phyloP scores from a whole-genome alignment of 164 flowering plant species.

The Warburgia ugandensis region DNA sequence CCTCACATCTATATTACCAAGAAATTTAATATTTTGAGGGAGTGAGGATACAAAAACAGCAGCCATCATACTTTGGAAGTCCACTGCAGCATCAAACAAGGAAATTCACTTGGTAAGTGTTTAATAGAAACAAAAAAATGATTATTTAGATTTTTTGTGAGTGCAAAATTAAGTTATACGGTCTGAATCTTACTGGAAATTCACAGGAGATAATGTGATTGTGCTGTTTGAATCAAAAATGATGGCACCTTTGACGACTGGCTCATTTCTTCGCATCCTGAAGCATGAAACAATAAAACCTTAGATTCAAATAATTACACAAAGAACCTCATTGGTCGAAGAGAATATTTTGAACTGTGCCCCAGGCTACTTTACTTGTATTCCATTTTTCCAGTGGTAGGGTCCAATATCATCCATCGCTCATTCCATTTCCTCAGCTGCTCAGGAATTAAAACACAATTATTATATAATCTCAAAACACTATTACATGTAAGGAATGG shows the following conservation, averaged over 20 bases:
- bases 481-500: no score
- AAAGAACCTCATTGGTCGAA: no score
- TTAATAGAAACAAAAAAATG: not conserved
- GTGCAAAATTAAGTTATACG: not conserved
- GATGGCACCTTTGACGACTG: slow-evolving; percentile 76
- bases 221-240: slow-evolving; percentile 83
- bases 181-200: slow-evolving; percentile 70
- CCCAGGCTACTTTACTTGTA: slow-evolving; percentile 58
- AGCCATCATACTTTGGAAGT: slow-evolving; percentile 91
- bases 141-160: not conserved
- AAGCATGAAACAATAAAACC: slow-evolving; percentile 2
- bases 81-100: slow-evolving; percentile 53
- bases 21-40: not conserved
- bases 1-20: not conserved
- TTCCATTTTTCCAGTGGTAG: slow-evolving; percentile 97
- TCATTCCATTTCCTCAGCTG: slow-evolving; percentile 98
- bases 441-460: slow-evolving; percentile 9
- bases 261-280: slow-evolving; percentile 85
- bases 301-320: not conserved
- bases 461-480: not conserved
- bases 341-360: not conserved
- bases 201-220: slow-evolving; percentile 78
- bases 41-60: slow-evolving; percentile 92
- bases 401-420: slow-evolving; percentile 93
- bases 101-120: slow-evolving; percentile 1